Conservation (phyloP, 208 protist genomes). For the Acanthamoeba polyphaga region DNA sequence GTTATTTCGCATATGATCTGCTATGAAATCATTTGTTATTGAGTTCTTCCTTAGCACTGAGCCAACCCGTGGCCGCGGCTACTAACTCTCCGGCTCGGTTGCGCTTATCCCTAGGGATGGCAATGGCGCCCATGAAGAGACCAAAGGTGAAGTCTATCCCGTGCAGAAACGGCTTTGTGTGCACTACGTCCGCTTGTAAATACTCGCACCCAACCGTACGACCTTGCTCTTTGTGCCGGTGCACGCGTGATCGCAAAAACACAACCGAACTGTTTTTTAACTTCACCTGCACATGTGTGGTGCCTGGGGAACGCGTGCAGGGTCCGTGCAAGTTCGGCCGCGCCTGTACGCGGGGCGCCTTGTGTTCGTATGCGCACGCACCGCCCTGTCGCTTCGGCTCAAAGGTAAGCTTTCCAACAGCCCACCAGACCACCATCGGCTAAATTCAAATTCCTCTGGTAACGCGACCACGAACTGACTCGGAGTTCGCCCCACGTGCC, state of each 20-base stretch:
- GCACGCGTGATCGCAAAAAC: no score
- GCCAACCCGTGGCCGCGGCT: no score
- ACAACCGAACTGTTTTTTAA: no score
- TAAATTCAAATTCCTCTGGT: background rate
- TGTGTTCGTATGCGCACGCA: conserved; percentile 16
- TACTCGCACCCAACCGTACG: conserved; percentile 29
- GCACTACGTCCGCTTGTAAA: conserved; percentile 11
- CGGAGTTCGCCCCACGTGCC: background rate
- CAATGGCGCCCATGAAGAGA: conserved; percentile 3
- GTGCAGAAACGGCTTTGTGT: conserved; percentile 19
- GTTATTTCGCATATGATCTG: no score
- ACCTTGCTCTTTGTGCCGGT: no score
- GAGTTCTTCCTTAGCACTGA: no score
- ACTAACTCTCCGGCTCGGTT: no score
- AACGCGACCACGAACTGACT: background rate
- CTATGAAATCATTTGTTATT: no score
- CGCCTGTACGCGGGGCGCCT: background rate
- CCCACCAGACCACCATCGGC: background rate
- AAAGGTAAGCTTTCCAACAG: conserved; percentile 1
- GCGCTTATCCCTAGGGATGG: background rate
- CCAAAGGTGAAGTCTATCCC: background rate
- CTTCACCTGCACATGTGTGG: background rate
- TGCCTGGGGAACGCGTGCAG: background rate
- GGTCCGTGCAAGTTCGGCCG: conserved; percentile 42
- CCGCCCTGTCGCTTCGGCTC: conserved; percentile 12